These are phyloP conservation scores for Helicosporidium sp. DNA, from an alignment of 139 green algal genomes.

Conservation along the genomic window DNA sequence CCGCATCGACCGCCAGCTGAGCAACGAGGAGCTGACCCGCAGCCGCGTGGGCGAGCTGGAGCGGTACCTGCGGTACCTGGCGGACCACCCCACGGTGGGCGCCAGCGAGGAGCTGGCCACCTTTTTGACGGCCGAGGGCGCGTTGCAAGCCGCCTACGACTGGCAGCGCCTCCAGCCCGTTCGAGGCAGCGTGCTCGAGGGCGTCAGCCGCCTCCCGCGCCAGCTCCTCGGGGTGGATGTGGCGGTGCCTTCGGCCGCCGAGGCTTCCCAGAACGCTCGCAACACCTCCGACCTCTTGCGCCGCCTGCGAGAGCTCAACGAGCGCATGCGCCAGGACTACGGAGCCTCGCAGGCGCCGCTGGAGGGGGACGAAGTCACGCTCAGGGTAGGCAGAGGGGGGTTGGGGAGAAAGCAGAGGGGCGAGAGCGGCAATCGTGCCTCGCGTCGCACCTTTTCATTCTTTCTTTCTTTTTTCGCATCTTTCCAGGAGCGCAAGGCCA, in stretches of 20 bases:
- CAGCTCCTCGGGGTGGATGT: constrained; percentile 45
- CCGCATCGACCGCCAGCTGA: constrained; percentile 42
- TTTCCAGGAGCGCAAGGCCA: constrained; percentile 16
- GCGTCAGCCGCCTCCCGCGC: constrained; percentile 39
- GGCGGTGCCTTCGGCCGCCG: constrained; percentile 33
- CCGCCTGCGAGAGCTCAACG: constrained; percentile 48
- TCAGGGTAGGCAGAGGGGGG: constrained; percentile 11
- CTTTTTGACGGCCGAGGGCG: constrained; percentile 60
- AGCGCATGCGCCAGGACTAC: constrained; percentile 19
- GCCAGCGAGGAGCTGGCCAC: constrained; percentile 47
- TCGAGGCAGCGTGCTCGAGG: constrained; percentile 42
- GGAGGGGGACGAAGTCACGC: constrained; percentile 13
- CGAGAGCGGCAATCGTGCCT: too few species aligned
- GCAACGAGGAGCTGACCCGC: neutral
- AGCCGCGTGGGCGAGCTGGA: constrained; percentile 33
- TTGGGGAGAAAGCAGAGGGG: neutral
- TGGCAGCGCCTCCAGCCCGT: constrained; percentile 46
- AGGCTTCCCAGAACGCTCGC: constrained; percentile 35
- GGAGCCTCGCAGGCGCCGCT: constrained; percentile 11
- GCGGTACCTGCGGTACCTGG: constrained; percentile 60
- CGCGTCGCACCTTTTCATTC: too few species aligned
- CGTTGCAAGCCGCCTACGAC: constrained; percentile 24
- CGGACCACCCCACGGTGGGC: constrained; percentile 49
- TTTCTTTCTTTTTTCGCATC: neutral
- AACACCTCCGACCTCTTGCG: constrained; percentile 43